phyloP scores from a whole-genome alignment of 75 land plant genomes.

The Adiantum capillusveneris region DNA sequence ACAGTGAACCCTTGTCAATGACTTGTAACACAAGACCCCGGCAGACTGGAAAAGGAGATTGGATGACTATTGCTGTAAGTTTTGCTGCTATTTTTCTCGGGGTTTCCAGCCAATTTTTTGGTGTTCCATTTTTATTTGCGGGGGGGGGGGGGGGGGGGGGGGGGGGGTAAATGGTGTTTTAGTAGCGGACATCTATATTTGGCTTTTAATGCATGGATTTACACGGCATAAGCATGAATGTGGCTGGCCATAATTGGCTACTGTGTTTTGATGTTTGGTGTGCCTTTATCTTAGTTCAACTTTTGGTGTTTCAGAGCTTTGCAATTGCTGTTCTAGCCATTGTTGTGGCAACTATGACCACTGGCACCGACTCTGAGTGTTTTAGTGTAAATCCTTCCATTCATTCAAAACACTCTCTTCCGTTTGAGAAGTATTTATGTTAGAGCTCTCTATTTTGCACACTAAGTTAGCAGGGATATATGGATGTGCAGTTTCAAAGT shows the following conservation, averaged over 20 bases:
- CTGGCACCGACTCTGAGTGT: conserved; percentile 80
- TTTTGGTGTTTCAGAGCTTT: conserved; percentile 78
- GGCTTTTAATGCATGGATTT: too few relatives aligned
- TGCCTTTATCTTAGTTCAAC: not conserved
- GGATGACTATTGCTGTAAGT: conserved; percentile 77
- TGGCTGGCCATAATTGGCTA: too few relatives aligned
- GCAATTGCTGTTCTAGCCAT: conserved; percentile 70
- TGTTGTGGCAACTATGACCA: conserved; percentile 87
- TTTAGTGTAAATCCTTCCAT: conserved; percentile 55
- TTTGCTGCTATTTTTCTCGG: too few relatives aligned
- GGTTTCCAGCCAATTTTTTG: too few relatives aligned
- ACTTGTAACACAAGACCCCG: conserved; percentile 54
- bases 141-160: too few relatives aligned
- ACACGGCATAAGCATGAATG: too few relatives aligned
- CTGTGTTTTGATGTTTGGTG: too few relatives aligned
- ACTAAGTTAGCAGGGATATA: not conserved
- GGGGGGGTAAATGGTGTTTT: too few relatives aligned
- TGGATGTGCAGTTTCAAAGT: conserved; percentile 46
- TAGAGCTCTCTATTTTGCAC: not conserved
- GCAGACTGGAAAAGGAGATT: conserved; percentile 55
- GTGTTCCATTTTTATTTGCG: too few relatives aligned
- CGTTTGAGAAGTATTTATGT: not conserved
- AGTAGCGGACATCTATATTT: too few relatives aligned
- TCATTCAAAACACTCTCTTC: too few relatives aligned
- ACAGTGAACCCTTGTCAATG: conserved; percentile 72